phyloP scores from a whole-genome alignment of 2,329 filamentous ascomycete genomes.

The Cercospora citrullina region DNA sequence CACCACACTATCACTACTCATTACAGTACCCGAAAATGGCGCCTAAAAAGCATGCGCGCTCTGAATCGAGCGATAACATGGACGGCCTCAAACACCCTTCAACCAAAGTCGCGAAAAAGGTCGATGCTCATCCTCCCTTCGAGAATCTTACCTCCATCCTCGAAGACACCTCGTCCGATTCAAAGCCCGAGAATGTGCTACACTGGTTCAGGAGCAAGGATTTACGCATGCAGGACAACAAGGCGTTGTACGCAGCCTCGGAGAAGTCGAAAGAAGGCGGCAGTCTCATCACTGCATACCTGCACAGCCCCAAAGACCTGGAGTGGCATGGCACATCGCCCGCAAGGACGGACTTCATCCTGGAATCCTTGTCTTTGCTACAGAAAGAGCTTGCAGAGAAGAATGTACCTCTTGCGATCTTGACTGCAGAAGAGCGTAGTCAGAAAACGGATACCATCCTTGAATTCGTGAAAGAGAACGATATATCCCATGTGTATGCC shows the following conservation, averaged over 20 bases:
- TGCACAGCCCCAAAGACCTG: slow-evolving; percentile 51
- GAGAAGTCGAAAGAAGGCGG: slow-evolving; percentile 48
- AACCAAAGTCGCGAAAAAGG: slow-evolving; percentile 52
- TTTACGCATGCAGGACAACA: slow-evolving; percentile 53
- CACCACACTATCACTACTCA: neutral
- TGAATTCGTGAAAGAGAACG: slow-evolving; percentile 47
- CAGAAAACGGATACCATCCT: slow-evolving; percentile 46
- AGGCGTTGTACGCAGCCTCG: slow-evolving; percentile 49
- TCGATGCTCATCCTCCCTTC: slow-evolving; percentile 50
- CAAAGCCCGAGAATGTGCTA: slow-evolving; percentile 45
- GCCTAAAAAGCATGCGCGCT: slow-evolving; percentile 28
- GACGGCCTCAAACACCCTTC: slow-evolving; percentile 45
- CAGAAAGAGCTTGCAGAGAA: slow-evolving; percentile 49
- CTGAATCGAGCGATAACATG: slow-evolving; percentile 20
- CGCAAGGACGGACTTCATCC: slow-evolving; percentile 52
- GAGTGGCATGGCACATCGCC: slow-evolving; percentile 54
- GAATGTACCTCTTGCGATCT: slow-evolving; percentile 52
- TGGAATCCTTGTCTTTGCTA: slow-evolving; percentile 47
- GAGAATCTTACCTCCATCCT: slow-evolving; percentile 45
- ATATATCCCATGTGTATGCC: slow-evolving; percentile 50
- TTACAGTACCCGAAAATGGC: slow-evolving; percentile 11
- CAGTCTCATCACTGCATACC: slow-evolving; percentile 49
- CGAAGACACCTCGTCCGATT: slow-evolving; percentile 42
- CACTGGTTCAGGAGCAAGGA: slow-evolving; percentile 57
- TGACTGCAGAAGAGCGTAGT: slow-evolving; percentile 46